These are phyloP conservation scores for Plasmodium adleri DNA, from an alignment of 169 alveolate species.

Conservation along the genomic window DNA sequence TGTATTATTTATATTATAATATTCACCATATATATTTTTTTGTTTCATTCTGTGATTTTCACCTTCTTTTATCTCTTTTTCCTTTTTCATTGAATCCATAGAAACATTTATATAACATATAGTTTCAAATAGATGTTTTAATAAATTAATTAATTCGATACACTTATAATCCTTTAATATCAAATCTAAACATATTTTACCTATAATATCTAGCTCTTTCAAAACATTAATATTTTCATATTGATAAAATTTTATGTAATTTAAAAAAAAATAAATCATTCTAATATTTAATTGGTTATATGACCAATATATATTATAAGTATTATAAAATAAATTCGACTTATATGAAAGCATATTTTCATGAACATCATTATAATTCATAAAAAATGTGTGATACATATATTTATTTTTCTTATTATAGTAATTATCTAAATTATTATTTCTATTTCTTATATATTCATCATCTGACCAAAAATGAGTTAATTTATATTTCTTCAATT, in stretches of 20 bases:
- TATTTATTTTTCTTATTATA: too few relatives aligned
- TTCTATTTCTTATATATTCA: too few relatives aligned
- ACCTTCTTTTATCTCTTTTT: neutral
- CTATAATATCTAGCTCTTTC: slow-evolving; percentile 35
- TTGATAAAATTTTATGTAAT: slow-evolving; percentile 27
- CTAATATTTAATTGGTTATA: slow-evolving; percentile 47
- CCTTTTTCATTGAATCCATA: slow-evolving; percentile 2
- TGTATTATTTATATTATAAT: too few relatives aligned
- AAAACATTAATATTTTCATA: slow-evolving; percentile 14
- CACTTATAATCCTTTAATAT: slow-evolving; percentile 59
- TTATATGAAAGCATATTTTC: slow-evolving; percentile 45
- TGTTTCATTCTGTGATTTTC: neutral
- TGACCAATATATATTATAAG: slow-evolving; percentile 47
- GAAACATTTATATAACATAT: slow-evolving; percentile 29
- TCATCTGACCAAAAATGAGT: slow-evolving; percentile 9
- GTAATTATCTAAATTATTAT: too few relatives aligned
- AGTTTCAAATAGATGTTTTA: slow-evolving; percentile 44
- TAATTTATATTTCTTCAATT: neutral
- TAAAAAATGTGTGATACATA: too few relatives aligned
- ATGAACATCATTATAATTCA: slow-evolving; percentile 10
- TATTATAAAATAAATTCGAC: slow-evolving; percentile 27
- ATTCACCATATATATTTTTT: neutral
- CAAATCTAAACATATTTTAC: slow-evolving; percentile 50
- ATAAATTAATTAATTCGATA: slow-evolving; percentile 21
- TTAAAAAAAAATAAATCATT: slow-evolving; percentile 33